Evolutionary conservation across 2,329 filamentous ascomycete genomes (phyloP), one percentile per base, ranked within the genome.

Genomic region (Epichloe amarillans): DNA sequence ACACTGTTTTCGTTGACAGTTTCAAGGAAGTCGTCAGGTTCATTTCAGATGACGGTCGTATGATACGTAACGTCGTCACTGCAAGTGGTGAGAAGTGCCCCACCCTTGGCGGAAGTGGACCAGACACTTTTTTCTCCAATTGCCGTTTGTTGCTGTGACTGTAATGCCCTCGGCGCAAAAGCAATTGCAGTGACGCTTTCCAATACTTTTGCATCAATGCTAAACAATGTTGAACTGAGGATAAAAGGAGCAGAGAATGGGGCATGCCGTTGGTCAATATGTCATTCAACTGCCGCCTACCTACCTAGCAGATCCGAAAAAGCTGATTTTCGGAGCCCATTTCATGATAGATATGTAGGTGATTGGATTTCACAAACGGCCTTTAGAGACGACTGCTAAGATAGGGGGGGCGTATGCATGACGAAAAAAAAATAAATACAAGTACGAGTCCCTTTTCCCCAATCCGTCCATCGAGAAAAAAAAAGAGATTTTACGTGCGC

Each of bases 401-500:
- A 57, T 48, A 55, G 57, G 59, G 60, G 57, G 59, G 60, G 59
- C 66, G 60, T 64, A 64, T 66, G 66, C 65, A 66, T 61, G 60
- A 60, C 61, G 63, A 63, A 61, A 61, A 23, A 26, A 61, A n/a
- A n/a, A n/a, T n/a, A n/a, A 60, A 66, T 70, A 70, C 63, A 67
- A 70, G 62, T 70, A 70, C 68, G 68, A 58, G 61, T 62, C 60
- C 64, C 55, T 57, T 60, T 62, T 54, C 58, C 62, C 59, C 56
- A 54, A 59, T 56, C 63, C 60, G 59, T 69, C 66, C 67, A 68
- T 67, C 58, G 62, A 58, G 54, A 57, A 36, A 21, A 21, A 23
- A 23, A 23, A 56, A 57, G 56, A 56, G 57, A 57, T 58, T 57
- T 54, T 15, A 36, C 43, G 41, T 36, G 38, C 50, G 52, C 50